Evolutionary conservation across 306 rosid genomes (phyloP), one percentile per base, ranked within the genome.

Genomic region (Cicer arietinum): DNA sequence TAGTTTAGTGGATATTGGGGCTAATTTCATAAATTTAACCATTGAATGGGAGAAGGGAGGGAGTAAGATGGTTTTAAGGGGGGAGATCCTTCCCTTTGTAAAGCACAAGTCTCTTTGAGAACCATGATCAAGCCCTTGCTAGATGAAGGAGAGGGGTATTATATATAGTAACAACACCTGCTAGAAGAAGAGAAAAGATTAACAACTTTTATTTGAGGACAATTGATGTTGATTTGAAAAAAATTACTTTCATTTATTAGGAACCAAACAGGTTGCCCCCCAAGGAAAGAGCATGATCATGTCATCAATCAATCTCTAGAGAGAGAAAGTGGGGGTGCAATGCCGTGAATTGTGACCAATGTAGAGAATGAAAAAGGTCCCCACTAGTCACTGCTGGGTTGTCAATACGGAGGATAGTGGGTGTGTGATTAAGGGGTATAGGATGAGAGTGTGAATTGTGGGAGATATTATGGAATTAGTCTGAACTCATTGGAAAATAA

Each of bases 281-380:
- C 14, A 35, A 37, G 67, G 67, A 30, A 10, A 60, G 67, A 60
- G 20, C 16, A 37, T 45, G 18, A 7, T 60, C 42, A 13, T 60
- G 44, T 10, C 44, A 60, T 37, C 67, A 60, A 60, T 37, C 45
- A 60, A 60, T 60, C 20, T 60, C 20, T 35, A 60, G 16, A 18
- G 37, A 18, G 61, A 54, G 61, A 54, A 22, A 10, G n/a, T 2
- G 14, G 63, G 40, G 63, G 8, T 10, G 63, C 14, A 57, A 25
- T 25, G 64, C 16, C 42, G 64, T 30, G 48, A 62, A 62, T 62
- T 14, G n/a, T 62, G 22, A 62, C 68, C 48, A 13, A 39, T 46
- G 20, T 40, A 40, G 47, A 62, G 30, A 62, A 40, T 39, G 7
- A 25, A 40, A 62, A 62, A 14, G 48, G 47, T 40, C 48, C 5